Conservation (phyloP, 176 grass and related monocot species). For the Areca catechu region DNA sequence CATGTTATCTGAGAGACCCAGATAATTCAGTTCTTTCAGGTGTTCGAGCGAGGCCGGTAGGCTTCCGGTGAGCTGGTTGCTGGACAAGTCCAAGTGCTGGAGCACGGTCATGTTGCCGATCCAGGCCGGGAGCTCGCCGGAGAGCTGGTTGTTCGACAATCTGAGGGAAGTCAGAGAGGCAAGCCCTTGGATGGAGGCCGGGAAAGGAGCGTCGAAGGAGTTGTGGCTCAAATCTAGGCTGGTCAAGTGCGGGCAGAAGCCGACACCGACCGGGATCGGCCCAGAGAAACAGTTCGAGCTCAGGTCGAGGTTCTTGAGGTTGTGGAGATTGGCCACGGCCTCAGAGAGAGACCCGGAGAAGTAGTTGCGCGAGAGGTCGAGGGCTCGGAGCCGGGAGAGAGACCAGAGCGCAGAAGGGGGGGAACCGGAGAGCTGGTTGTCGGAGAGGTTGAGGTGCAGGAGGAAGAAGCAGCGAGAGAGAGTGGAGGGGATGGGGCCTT, state of each 20-base stretch:
- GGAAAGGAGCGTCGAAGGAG: conserved; percentile 49
- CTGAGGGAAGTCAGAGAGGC: conserved; percentile 48
- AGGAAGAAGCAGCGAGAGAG: conserved; percentile 37
- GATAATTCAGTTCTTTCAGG: conserved; percentile 77
- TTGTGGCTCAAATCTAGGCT: conserved; percentile 59
- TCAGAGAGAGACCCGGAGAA: conserved; percentile 37
- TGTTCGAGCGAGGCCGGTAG: conserved; percentile 50
- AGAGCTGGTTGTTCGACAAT: conserved; percentile 45
- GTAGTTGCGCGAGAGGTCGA: conserved; percentile 59
- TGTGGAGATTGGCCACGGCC: conserved; percentile 47
- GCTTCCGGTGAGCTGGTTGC: conserved; percentile 48
- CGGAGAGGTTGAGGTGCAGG: conserved; percentile 73
- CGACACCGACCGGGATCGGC: conserved; percentile 35
- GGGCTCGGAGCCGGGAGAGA: conserved; percentile 41
- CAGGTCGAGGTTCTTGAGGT: conserved; percentile 57
- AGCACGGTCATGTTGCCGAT: conserved; percentile 45
- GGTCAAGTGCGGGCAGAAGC: conserved; percentile 56
- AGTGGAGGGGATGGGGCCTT: conserved; percentile 38
- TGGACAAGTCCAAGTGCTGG: conserved; percentile 57
- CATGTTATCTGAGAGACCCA: conserved; percentile 56
- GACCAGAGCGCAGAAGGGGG: conserved; percentile 31
- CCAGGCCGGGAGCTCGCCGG: conserved; percentile 49
- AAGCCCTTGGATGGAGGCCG: conserved; percentile 41
- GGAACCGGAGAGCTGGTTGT: conserved; percentile 58
- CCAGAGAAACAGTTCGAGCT: conserved; percentile 58